Evolutionary conservation across 371 early-diverging fungal species (phyloP).

Genomic region (Mucor racemosus): DNA sequence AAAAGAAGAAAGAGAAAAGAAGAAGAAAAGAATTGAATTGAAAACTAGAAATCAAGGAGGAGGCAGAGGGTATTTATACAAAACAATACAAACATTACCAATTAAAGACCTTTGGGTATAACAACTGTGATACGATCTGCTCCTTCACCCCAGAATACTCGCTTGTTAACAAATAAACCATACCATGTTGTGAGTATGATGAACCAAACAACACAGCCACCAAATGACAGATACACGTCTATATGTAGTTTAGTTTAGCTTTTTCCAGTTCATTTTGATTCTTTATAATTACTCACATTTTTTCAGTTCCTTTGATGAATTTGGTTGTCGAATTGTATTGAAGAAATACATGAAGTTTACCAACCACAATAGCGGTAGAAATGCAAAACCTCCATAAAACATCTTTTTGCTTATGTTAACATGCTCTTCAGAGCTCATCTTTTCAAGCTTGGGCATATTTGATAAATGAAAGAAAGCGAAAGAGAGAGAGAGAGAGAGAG

Average conservation of each 20-base stretch:
- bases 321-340: conserved; percentile 37
- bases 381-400: conserved; percentile 64
- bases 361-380: conserved; percentile 66
- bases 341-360: conserved; percentile 64
- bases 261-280: neutral
- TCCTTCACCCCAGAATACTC: conserved; percentile 53
- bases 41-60: neutral
- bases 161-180: conserved; percentile 57
- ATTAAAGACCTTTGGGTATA: conserved; percentile 59
- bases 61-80: neutral
- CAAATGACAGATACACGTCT: conserved; percentile 59
- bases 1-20: neutral
- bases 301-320: conserved; percentile 50
- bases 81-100: neutral
- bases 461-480: neutral
- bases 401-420: conserved; percentile 60
- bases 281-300: conserved; percentile 44
- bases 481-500: neutral
- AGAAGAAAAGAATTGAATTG: too few species aligned
- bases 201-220: conserved; percentile 52
- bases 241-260: conserved; percentile 6
- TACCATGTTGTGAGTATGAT: conserved; percentile 59
- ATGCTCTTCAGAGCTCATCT: conserved; percentile 59
- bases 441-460: conserved; percentile 55
- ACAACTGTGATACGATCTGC: conserved; percentile 64